Percentiles rank a stretch among this genome's conserved stretches.
Conservation (phyloP, 345 rosid genomes). For the Eucalyptus tenuipes region DNA sequence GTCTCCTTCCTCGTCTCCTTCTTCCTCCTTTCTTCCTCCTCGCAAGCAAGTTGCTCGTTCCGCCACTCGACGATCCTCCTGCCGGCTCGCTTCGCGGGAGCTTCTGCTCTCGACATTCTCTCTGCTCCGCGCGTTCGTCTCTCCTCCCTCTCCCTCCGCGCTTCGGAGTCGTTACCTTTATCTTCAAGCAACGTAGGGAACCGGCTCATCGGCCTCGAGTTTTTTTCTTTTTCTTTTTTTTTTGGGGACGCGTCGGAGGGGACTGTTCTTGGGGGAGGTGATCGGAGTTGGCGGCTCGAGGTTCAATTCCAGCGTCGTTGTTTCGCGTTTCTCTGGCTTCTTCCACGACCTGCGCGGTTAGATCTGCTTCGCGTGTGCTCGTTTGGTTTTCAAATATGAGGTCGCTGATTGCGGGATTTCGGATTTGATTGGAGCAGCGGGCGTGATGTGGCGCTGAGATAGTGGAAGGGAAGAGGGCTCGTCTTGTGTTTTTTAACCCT, state of each 20-base stretch:
- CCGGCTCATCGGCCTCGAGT: neutral
- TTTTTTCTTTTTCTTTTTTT: neutral
- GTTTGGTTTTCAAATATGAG: neutral
- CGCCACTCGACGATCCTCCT: slow-evolving; percentile 1
- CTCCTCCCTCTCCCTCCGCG: neutral
- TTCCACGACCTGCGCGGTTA: slow-evolving; percentile 7
- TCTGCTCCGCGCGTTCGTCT: neutral
- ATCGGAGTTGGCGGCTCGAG: slow-evolving; percentile 3
- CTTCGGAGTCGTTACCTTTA: slow-evolving; percentile 9
- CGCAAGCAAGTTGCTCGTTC: neutral
- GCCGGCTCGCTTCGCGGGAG: neutral
- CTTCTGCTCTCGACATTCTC: neutral
- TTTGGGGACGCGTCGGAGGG: neutral
- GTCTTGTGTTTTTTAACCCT: neutral
- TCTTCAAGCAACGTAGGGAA: slow-evolving; percentile 26
- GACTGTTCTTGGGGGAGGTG: neutral
- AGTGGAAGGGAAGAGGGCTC: neutral
- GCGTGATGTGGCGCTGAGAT: slow-evolving; percentile 21
- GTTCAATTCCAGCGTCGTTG: slow-evolving; percentile 1
- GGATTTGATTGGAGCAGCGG: slow-evolving; percentile 10
- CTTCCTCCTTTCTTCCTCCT: neutral
- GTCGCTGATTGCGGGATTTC: slow-evolving; percentile 9
- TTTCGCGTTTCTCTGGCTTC: neutral
- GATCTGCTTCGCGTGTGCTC: slow-evolving; percentile 31
- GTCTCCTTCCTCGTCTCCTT: neutral